A percentile compares a stretch with the other conserved stretches of the same genome.
These are phyloP conservation scores for Metschnikowia vanudenii DNA, from an alignment of 805 yeast genomes.

Conservation along the genomic window DNA sequence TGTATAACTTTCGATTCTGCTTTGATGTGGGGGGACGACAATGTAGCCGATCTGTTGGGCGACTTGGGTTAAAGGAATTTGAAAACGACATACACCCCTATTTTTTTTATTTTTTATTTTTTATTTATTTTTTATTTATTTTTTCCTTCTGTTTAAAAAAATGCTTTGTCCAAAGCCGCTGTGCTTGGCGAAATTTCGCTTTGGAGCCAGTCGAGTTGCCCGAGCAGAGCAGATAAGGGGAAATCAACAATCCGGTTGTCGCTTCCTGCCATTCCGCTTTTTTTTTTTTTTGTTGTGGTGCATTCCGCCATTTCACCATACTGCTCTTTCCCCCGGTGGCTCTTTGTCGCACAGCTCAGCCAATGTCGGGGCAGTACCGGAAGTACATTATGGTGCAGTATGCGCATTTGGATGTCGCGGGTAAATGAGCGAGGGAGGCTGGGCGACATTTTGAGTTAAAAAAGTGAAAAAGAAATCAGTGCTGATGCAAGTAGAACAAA, in stretches of 20 bases:
- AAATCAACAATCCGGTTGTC: no score
- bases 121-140: no score
- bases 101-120: no score
- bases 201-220: not conserved
- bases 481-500: constrained; percentile 1
- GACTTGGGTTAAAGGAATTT: not conserved
- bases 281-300: no score
- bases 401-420: constrained; percentile 2
- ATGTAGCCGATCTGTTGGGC: no score
- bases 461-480: not conserved
- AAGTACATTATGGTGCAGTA: not conserved
- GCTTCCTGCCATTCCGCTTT: not conserved
- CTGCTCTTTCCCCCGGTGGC: not conserved
- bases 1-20: no score
- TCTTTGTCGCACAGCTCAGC: not conserved
- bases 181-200: constrained; percentile 1
- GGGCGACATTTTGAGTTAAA: constrained; percentile 3
- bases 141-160: no score
- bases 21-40: no score
- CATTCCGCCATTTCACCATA: constrained; percentile 1
- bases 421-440: not conserved
- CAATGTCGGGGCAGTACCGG: not conserved
- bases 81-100: not conserved
- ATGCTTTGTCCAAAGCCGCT: not conserved
- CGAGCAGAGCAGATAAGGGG: constrained; percentile 8